phyloP scores from a whole-genome alignment of 768 basidiomycete species.

The Termitomyces eurrhizus region DNA sequence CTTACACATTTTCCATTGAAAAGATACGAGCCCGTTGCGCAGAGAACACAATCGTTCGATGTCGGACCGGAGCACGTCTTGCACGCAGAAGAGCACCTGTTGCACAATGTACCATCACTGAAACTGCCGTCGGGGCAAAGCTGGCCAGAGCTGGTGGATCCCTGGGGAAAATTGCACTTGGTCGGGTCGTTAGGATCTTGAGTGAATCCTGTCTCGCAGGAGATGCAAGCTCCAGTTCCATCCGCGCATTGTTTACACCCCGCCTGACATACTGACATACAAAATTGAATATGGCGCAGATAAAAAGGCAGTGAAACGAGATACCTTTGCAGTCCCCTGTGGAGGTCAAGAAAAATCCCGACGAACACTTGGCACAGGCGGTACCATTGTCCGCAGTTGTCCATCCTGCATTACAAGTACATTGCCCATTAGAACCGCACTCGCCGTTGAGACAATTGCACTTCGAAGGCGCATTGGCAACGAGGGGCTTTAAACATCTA shows the following conservation, averaged over 20 bases:
- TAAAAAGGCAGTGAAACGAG: constrained; percentile 15
- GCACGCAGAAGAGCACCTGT: constrained; percentile 61
- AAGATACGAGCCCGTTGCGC: constrained; percentile 55
- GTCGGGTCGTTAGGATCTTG: constrained; percentile 63
- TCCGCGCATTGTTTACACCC: constrained; percentile 72
- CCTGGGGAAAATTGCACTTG: constrained; percentile 52
- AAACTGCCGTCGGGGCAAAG: constrained; percentile 68
- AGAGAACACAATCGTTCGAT: constrained; percentile 69
- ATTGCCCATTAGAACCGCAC: constrained; percentile 66
- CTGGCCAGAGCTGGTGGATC: constrained; percentile 47
- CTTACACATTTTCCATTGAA: constrained; percentile 71
- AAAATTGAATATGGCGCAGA: constrained; percentile 2
- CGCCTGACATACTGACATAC: constrained; percentile 56
- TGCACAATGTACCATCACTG: constrained; percentile 47
- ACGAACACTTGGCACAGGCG: constrained; percentile 67
- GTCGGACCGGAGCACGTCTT: constrained; percentile 65
- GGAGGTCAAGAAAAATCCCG: constrained; percentile 70
- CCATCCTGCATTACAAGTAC: constrained; percentile 78
- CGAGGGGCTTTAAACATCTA: constrained; percentile 51
- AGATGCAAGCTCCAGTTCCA: constrained; percentile 62
- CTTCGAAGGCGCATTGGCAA: constrained; percentile 50
- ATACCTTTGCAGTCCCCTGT: constrained; percentile 72
- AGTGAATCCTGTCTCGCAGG: constrained; percentile 70
- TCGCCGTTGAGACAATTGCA: constrained; percentile 85
- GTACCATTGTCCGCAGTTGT: constrained; percentile 67